phyloP scores from a whole-genome alignment of 768 basidiomycete species.

The Hirschioporus abietinus region DNA sequence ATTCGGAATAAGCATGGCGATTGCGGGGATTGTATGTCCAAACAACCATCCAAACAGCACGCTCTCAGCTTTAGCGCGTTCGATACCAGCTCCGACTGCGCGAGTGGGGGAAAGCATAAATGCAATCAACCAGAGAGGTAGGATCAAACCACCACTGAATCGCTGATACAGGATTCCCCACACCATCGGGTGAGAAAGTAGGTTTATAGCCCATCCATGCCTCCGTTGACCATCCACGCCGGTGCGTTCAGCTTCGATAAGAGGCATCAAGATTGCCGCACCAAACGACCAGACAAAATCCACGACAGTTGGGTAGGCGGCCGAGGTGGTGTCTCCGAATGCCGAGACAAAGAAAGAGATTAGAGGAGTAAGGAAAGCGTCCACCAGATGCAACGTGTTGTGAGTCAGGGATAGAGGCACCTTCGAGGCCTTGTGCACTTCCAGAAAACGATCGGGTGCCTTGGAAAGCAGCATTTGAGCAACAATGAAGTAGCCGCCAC shows the following conservation, averaged over 20 bases:
- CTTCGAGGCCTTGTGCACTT: slow-evolving; percentile 1
- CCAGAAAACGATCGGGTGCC: slow-evolving; percentile 2
- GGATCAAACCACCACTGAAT: neutral
- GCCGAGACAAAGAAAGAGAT: slow-evolving; percentile 3
- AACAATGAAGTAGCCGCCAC: slow-evolving; percentile 3
- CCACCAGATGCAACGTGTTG: slow-evolving; percentile 1
- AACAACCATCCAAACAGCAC: neutral
- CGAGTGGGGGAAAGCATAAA: slow-evolving; percentile 1
- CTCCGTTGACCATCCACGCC: neutral
- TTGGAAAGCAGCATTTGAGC: neutral
- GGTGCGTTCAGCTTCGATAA: neutral
- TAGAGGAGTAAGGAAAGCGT: neutral
- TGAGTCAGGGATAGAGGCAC: slow-evolving; percentile 4
- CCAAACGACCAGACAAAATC: slow-evolving; percentile 4
- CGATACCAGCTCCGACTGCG: neutral
- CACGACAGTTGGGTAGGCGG: neutral
- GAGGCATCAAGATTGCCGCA: neutral
- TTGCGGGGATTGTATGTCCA: neutral
- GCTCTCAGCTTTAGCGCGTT: neutral
- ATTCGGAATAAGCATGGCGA: slow-evolving; percentile 1
- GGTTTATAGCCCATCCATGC: neutral
- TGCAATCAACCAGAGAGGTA: slow-evolving; percentile 1
- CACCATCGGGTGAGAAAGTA: neutral
- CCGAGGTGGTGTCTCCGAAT: neutral
- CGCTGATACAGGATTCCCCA: slow-evolving; percentile 3